These are phyloP conservation scores for Pneumocystis sp. DNA, from an alignment of 1,139 yeast species.

Conservation along the genomic window DNA sequence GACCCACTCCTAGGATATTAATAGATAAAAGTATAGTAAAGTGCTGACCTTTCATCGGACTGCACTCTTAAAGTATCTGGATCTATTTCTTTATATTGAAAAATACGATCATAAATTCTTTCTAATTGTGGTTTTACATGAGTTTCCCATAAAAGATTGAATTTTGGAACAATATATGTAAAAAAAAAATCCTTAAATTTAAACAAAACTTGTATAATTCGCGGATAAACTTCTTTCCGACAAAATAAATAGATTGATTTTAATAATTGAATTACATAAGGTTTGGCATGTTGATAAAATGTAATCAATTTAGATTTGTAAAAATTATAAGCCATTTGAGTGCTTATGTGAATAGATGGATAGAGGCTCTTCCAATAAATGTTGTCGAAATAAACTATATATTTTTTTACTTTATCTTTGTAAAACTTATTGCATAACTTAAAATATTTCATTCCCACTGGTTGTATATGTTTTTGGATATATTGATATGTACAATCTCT, in stretches of 20 bases:
- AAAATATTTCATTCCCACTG: not conserved
- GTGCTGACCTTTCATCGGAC: not conserved
- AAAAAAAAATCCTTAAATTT: not conserved
- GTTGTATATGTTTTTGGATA: not conserved
- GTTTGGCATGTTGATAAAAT: not conserved
- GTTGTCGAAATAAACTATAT: not conserved
- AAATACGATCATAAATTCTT: slow-evolving; percentile 4
- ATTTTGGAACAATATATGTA: not conserved
- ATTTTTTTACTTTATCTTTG: not conserved
- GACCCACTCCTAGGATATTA: not conserved
- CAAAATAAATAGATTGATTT: not conserved
- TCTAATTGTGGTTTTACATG: slow-evolving; percentile 11
- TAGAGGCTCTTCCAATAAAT: not conserved
- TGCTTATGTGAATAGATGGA: not conserved
- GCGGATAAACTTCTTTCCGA: not conserved
- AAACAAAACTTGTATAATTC: not conserved
- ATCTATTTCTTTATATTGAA: slow-evolving; percentile 6
- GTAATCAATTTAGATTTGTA: not conserved
- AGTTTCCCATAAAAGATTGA: not conserved
- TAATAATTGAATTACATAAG: not conserved
- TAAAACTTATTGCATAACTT: not conserved
- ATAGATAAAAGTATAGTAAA: not conserved
- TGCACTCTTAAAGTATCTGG: not conserved
- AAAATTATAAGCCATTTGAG: not conserved
- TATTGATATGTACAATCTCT: not conserved